phyloP scores from a whole-genome alignment of 1,139 yeast species.

The Suhomyces anneliseae region DNA sequence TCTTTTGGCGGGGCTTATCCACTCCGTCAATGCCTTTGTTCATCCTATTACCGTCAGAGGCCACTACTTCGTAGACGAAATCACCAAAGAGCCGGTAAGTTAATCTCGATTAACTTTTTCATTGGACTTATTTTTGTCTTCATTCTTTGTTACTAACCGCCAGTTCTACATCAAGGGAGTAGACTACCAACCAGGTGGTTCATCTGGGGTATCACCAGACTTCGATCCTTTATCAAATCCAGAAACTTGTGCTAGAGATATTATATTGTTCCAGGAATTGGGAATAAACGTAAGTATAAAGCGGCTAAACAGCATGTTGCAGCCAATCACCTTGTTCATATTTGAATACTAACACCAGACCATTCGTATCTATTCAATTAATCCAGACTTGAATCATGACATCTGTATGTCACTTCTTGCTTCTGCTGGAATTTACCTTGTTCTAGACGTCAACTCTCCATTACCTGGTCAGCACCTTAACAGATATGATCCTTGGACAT shows the following conservation, averaged over 20 bases:
- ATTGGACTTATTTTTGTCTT: background rate
- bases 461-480: conserved; percentile 72
- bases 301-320: background rate
- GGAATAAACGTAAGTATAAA: conserved; percentile 61
- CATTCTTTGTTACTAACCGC: conserved; percentile 10
- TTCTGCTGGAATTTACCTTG: conserved; percentile 85
- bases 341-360: conserved; percentile 45
- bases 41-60: conserved; percentile 67
- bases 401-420: conserved; percentile 90
- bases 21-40: conserved; percentile 28
- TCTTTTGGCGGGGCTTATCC: background rate
- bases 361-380: conserved; percentile 81
- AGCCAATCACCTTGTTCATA: background rate
- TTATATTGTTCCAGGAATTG: conserved; percentile 67
- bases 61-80: conserved; percentile 70
- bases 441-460: conserved; percentile 91
- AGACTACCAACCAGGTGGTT: conserved; percentile 90
- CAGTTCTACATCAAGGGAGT: conserved; percentile 77
- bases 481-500: conserved; percentile 85
- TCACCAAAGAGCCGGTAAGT: conserved; percentile 74
- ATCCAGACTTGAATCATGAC: conserved; percentile 82
- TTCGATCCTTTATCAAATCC: conserved; percentile 77
- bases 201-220: conserved; percentile 57
- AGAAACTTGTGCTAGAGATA: conserved; percentile 69
- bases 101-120: background rate